Evolutionary conservation across 305 asterid species (phyloP).

Genomic region (Solanum hybrid): DNA sequence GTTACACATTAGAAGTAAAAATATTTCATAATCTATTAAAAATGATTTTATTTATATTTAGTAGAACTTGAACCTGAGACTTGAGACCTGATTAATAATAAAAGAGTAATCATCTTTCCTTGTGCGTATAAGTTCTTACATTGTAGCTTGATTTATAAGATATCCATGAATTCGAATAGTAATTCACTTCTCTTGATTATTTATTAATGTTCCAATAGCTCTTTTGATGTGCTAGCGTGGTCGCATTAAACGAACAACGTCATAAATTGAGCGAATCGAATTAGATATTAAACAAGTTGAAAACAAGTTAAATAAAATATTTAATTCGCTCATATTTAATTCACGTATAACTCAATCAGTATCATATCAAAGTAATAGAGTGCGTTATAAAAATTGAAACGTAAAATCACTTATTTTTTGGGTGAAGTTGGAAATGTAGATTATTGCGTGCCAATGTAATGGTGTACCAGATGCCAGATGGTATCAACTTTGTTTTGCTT

Average conservation of each 20-base stretch:
- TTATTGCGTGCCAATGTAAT: background rate
- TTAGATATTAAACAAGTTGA: background rate
- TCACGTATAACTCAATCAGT: background rate
- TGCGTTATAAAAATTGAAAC: background rate
- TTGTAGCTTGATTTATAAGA: background rate
- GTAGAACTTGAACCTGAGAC: background rate
- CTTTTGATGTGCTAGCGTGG: background rate
- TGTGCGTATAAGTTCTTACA: background rate
- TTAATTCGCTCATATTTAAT: background rate
- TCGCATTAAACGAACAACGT: background rate
- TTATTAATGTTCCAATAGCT: background rate
- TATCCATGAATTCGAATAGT: background rate
- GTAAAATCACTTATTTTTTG: background rate
- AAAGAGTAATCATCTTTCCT: background rate
- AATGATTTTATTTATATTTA: background rate
- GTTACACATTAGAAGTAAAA: background rate
- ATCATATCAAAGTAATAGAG: no score
- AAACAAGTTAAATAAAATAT: background rate
- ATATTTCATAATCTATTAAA: background rate
- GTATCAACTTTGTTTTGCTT: conserved; percentile 10
- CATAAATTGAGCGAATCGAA: background rate
- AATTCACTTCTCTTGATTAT: background rate
- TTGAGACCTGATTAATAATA: background rate
- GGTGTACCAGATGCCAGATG: background rate
- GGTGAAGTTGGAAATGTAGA: background rate